Percentiles rank a stretch among this genome's conserved stretches.
These are phyloP conservation scores for Elsinoe batatas DNA, from an alignment of 2,329 filamentous ascomycete genomes.

Conservation along the genomic window DNA sequence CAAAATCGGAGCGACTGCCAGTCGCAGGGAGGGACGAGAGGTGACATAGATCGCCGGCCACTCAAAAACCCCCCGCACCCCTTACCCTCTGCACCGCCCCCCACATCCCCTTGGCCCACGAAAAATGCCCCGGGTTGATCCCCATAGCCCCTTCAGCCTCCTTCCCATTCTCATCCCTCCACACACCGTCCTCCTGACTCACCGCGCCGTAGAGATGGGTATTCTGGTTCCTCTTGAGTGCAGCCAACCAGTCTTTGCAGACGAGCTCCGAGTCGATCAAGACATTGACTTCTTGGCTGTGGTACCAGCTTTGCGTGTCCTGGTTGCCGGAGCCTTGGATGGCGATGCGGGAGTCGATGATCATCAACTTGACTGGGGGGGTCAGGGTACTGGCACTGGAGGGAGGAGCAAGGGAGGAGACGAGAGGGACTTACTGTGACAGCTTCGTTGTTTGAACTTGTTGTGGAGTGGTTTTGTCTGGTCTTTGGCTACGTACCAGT, in stretches of 20 bases:
- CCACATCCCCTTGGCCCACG: conserved; percentile 49
- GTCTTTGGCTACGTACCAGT: conserved; percentile 67
- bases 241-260: conserved; percentile 38
- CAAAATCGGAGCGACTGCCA: too few species aligned
- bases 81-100: conserved; percentile 48
- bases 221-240: conserved; percentile 56
- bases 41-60: background rate
- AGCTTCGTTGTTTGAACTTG: conserved; percentile 54
- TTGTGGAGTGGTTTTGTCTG: conserved; percentile 59
- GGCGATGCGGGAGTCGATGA: conserved; percentile 58
- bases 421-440: conserved; percentile 40
- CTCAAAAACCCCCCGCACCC: conserved; percentile 17
- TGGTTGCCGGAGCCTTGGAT: conserved; percentile 71
- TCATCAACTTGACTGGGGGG: conserved; percentile 56
- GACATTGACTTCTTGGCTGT: conserved; percentile 68
- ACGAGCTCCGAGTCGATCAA: conserved; percentile 57
- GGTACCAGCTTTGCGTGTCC: conserved; percentile 71
- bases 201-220: conserved; percentile 50
- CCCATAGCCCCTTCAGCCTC: conserved; percentile 33
- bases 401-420: background rate
- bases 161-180: conserved; percentile 44
- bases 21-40: too few species aligned
- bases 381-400: background rate
- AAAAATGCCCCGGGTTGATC: conserved; percentile 44
- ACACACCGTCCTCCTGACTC: conserved; percentile 48